A percentile compares a stretch with the other conserved stretches of the same genome.
Evolutionary conservation across 2,329 filamentous ascomycete genomes (phyloP).

Genomic region (Exutisphaerella laricina): DNA sequence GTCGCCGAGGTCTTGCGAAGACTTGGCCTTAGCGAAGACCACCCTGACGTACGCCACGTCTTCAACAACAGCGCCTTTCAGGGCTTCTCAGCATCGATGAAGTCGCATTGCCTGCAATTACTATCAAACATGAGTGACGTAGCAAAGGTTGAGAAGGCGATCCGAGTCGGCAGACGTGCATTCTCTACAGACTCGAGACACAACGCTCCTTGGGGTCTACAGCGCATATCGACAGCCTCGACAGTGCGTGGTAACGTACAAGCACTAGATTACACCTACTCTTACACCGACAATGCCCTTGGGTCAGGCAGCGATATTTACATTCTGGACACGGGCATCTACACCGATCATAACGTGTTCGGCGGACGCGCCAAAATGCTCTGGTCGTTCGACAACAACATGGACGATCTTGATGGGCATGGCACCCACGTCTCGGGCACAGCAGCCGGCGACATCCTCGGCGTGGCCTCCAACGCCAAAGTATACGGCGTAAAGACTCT

Average conservation of each 20-base stretch:
- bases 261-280: constrained; percentile 41
- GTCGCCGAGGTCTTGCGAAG: constrained; percentile 34
- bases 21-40: constrained; percentile 34
- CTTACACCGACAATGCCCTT: constrained; percentile 33
- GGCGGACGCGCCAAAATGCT: constrained; percentile 39
- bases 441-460: constrained; percentile 40
- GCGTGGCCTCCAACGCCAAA: constrained; percentile 46
- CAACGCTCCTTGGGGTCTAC: constrained; percentile 43
- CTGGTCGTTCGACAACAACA: constrained; percentile 35
- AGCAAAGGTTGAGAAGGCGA: constrained; percentile 36
- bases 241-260: constrained; percentile 24
- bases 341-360: constrained; percentile 43
- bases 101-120: constrained; percentile 36
- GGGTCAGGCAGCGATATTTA: constrained; percentile 45
- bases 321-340: constrained; percentile 46
- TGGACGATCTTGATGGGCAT: constrained; percentile 42
- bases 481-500: constrained; percentile 50
- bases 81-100: constrained; percentile 39
- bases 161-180: constrained; percentile 22
- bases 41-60: constrained; percentile 36
- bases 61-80: constrained; percentile 40
- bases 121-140: constrained; percentile 39
- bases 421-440: constrained; percentile 47
- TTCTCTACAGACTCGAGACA: constrained; percentile 24
- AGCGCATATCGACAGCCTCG: constrained; percentile 39